These are phyloP conservation scores for Areca catechu DNA, from an alignment of 176 grass and related monocot species.

Conservation along the genomic window DNA sequence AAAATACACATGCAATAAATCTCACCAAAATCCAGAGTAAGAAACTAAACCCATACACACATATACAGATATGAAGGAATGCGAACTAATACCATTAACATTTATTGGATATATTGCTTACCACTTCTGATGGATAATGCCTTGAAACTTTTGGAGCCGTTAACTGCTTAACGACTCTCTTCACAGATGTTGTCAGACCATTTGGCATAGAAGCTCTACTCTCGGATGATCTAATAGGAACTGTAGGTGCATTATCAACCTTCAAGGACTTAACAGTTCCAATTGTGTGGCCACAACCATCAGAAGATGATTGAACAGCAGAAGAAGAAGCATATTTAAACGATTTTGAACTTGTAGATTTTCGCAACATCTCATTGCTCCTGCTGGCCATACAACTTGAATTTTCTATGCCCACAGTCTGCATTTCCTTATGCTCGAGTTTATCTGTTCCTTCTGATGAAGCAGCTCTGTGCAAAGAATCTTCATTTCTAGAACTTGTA, in stretches of 20 bases:
- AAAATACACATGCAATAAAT: neutral
- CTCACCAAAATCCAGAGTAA: no score
- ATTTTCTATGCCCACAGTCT: conserved; percentile 5
- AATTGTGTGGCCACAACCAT: conserved; percentile 9
- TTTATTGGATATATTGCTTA: conserved; percentile 22
- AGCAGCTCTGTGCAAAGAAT: conserved; percentile 14
- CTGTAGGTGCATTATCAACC: conserved; percentile 23
- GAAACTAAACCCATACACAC: no score
- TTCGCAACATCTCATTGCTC: neutral
- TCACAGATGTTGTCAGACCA: conserved; percentile 29
- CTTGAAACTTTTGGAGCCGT: conserved; percentile 33
- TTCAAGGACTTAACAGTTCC: conserved; percentile 23
- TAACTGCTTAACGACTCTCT: conserved; percentile 43
- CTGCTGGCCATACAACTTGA: neutral
- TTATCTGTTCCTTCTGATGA: conserved; percentile 15
- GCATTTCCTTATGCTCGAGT: conserved; percentile 18
- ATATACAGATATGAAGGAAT: no score
- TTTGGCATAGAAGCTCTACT: conserved; percentile 21
- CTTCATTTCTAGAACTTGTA: conserved; percentile 13
- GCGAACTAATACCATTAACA: no score
- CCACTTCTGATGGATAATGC: conserved; percentile 52
- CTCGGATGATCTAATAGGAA: conserved; percentile 24
- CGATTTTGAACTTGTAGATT: conserved; percentile 17
- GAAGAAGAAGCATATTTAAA: conserved; percentile 24
- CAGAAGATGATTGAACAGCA: conserved; percentile 23